Evolutionary conservation across 2,329 filamentous ascomycete species (phyloP), one percentile per base, ranked within the genome.

Genomic region (Xylaria sp.): DNA sequence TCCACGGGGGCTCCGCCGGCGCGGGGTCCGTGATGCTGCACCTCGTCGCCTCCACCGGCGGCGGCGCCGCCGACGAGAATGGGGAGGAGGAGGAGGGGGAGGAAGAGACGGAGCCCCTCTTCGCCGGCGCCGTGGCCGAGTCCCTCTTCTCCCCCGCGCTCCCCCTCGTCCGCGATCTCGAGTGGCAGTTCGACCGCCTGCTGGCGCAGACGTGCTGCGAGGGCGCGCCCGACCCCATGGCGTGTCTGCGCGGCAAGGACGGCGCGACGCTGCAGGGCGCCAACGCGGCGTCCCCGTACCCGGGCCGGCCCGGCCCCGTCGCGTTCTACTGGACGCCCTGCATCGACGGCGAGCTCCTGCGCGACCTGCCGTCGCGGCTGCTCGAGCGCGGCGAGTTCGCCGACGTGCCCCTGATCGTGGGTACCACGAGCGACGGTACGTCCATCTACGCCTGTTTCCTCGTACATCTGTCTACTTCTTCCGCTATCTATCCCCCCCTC

Each of bases 1-100:
- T 88, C 43, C 80, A 85, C 56, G 84, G 85, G 2, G 77, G 78
- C n/a, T 86, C 82, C 2, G 82, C 85, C 1, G 85, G 85, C 5
- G 84, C 75, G 2, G 83, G 80, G 2, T 83, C 82, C 11, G 82
- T 86, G 0, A 75, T 77, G 2, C 72, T 77, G 56, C 82, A 83
- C 56, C 66, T 84, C 2, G 69, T 74, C 0, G 77, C 78, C 1
- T 75, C n/a, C n/a, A n/a, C n/a, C n/a, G n/a, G n/a, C n/a, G n/a
- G 78, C 54, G 73, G 72, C 20, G 78, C 76, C 9, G 34, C 44
- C 16, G 39, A 39, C 17, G 38, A 26, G 17, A 66, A 79, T 54
- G 74, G 78, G 34, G 57, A 60, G 18, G n/a, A n/a, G n/a, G n/a
- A n/a, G n/a, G n/a, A n/a, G n/a, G n/a, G n/a, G n/a, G n/a, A n/a